phyloP scores from a whole-genome alignment of 352 stramenopile species.

The Globisporangium nunn region DNA sequence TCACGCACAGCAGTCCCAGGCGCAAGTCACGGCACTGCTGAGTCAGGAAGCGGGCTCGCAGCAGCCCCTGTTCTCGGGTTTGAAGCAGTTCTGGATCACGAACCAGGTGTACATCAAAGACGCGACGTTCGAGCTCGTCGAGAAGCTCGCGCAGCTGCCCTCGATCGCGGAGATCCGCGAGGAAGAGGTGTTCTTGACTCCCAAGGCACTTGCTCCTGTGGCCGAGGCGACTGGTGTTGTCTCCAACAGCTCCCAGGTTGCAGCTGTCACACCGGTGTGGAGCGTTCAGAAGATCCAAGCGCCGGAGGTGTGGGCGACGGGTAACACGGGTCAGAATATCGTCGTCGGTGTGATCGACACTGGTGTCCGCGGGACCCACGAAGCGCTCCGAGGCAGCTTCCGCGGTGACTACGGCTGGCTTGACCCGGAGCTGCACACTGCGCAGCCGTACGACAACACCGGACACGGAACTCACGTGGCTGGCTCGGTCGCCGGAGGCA shows the following conservation, averaged over 20 bases:
- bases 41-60: neutral
- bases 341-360: conserved; percentile 24
- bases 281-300: conserved; percentile 42
- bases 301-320: conserved; percentile 30
- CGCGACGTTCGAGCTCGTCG: too few relatives aligned
- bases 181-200: too few relatives aligned
- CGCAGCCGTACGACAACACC: conserved; percentile 10
- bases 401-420: conserved; percentile 14
- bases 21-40: conserved; percentile 8
- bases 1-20: conserved; percentile 6
- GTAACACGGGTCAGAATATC: conserved; percentile 25
- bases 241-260: too few relatives aligned
- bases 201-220: too few relatives aligned
- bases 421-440: neutral
- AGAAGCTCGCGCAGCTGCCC: too few relatives aligned
- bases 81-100: conserved; percentile 15
- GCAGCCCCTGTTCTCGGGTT: conserved; percentile 7
- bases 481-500: conserved; percentile 12
- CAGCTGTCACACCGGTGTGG: conserved; percentile 20
- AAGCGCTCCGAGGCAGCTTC: conserved; percentile 12
- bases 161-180: too few relatives aligned
- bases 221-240: too few relatives aligned
- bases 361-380: conserved; percentile 17
- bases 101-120: too few relatives aligned
- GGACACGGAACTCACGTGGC: conserved; percentile 17